Evolutionary conservation across 2,329 filamentous ascomycete species (phyloP).

Genomic region (Fusarium scirpi): DNA sequence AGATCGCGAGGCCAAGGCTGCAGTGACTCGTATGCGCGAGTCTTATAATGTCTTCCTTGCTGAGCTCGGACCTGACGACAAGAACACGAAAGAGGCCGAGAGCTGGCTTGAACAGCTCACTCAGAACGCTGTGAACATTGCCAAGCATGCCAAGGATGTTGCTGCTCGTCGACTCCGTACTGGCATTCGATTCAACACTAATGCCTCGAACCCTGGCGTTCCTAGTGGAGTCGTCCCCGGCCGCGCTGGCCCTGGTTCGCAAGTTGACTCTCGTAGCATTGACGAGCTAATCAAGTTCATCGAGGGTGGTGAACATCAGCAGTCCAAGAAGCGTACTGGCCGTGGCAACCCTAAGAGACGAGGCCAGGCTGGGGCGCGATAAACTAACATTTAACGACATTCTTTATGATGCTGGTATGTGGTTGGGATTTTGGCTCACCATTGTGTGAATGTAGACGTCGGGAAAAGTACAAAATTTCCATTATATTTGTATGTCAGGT

Average conservation of each 20-base stretch:
- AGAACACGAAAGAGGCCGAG: slow-evolving; percentile 98
- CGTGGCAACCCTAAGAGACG: slow-evolving; percentile 69
- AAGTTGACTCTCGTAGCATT: slow-evolving; percentile 83
- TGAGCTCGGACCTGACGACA: slow-evolving; percentile 88
- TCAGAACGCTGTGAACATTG: slow-evolving; percentile 92
- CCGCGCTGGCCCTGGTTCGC: slow-evolving; percentile 47
- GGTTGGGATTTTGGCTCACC: slow-evolving; percentile 30
- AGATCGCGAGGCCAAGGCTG: slow-evolving; percentile 93
- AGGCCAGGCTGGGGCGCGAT: slow-evolving; percentile 50
- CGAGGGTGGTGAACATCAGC: slow-evolving; percentile 75
- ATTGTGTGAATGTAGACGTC: slow-evolving; percentile 40
- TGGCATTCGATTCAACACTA: slow-evolving; percentile 72
- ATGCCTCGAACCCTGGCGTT: slow-evolving; percentile 45
- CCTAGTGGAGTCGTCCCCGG: slow-evolving; percentile 50
- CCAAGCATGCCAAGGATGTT: slow-evolving; percentile 90
- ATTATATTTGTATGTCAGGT: slow-evolving; percentile 35
- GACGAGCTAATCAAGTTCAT: slow-evolving; percentile 96
- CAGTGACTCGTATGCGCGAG: slow-evolving; percentile 93
- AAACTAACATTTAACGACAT: slow-evolving; percentile 24
- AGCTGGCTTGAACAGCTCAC: slow-evolving; percentile 97
- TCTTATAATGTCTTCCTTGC: slow-evolving; percentile 95
- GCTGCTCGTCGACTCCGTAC: slow-evolving; percentile 79
- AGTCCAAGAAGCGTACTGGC: slow-evolving; percentile 67
- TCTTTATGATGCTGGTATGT: slow-evolving; percentile 28
- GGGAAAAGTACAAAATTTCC: slow-evolving; percentile 32